Percentiles rank a stretch among this genome's conserved stretches.
Conservation (phyloP, 2,329 filamentous ascomycete genomes). For the Coleophoma cylindrospora region DNA sequence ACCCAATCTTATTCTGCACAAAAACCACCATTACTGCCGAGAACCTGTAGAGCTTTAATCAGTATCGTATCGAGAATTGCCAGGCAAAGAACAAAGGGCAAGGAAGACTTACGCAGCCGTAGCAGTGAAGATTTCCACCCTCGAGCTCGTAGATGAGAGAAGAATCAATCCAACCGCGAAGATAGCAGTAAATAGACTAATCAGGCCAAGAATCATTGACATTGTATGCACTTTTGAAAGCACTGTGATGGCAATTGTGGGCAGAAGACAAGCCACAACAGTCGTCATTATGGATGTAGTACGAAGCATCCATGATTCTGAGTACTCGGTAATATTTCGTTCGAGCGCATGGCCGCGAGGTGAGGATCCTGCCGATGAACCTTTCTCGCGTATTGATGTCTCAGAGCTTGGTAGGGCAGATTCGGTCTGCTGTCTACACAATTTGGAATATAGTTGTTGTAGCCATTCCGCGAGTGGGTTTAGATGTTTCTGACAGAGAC, state of each 20-base stretch:
- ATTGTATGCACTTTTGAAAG: constrained; percentile 9
- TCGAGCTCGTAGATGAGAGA: constrained; percentile 6
- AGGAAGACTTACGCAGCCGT: constrained; percentile 15
- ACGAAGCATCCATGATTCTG: constrained; percentile 1
- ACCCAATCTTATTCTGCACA: constrained; percentile 8
- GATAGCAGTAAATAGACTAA: constrained; percentile 10
- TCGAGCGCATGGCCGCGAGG: too few species aligned
- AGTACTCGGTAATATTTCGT: constrained; percentile 2
- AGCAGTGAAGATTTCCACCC: constrained; percentile 17
- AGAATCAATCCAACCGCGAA: constrained; percentile 14
- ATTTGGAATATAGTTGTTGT: too few species aligned
- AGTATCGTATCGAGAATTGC: not conserved
- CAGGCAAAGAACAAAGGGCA: not conserved
- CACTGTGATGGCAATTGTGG: constrained; percentile 10
- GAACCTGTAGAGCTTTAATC: not conserved
- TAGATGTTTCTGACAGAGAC: too few species aligned
- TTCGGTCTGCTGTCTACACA: too few species aligned
- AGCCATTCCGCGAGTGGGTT: too few species aligned
- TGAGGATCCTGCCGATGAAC: too few species aligned
- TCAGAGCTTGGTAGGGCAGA: too few species aligned
- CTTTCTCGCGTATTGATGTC: too few species aligned
- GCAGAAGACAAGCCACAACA: constrained; percentile 13
- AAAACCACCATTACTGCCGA: constrained; percentile 16
- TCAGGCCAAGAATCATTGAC: constrained; percentile 5
- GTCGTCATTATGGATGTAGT: constrained; percentile 12